Evolutionary conservation across 2,329 filamentous ascomycete genomes (phyloP), one percentile per base, ranked within the genome.

Genomic region (Hortaea werneckii): DNA sequence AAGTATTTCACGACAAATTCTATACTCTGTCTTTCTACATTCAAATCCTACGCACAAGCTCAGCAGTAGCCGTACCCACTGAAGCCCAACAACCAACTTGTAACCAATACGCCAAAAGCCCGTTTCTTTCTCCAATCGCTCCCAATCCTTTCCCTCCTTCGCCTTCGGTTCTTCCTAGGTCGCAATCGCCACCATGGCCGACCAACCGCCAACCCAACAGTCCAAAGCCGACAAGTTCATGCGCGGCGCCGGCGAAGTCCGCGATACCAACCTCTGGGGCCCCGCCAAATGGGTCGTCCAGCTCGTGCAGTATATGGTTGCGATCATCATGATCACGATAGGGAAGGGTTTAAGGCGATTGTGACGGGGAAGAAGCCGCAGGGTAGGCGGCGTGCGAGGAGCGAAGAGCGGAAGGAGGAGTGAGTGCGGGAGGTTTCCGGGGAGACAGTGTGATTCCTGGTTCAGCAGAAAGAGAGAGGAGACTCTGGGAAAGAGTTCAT

Each of bases 281-380:
- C 53, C 53, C 0, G 51, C 50, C 30, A 45, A 45, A 40, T 53
- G 50, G 51, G 38, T 55, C 34, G 51, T 50, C 2, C 47, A 50
- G 37, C 29, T 55, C 11, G 37, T 55, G 1, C 54, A 56, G 40
- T 56, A 56, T 42, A 9, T 58, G 32, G 50, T 56, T 26, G 54
- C 54, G 0, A 51, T 56, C 37, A 46, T 58, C 40, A 51, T 54
- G 38, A 30, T 54, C 28, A 54, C 50, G 9, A 48, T 54, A 28
- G 52, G 48, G 48, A 55, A 28, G 51, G 43, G 6, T 38, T 54
- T 34, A 48, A 48, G 34, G 13, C 48, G 6, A 54, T 54, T 12
- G 40, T 53, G 29, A 49, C 44, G 9, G 52, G 52, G 29, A 41
- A 53, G 46, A 40, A 37, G 39, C 35, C 44, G 5, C 29, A 12